Evolutionary conservation across 495 filamentous ascomycete species (phyloP), one percentile per base, ranked within the genome.

Genomic region (Umbilicaria muhlenbergii): DNA sequence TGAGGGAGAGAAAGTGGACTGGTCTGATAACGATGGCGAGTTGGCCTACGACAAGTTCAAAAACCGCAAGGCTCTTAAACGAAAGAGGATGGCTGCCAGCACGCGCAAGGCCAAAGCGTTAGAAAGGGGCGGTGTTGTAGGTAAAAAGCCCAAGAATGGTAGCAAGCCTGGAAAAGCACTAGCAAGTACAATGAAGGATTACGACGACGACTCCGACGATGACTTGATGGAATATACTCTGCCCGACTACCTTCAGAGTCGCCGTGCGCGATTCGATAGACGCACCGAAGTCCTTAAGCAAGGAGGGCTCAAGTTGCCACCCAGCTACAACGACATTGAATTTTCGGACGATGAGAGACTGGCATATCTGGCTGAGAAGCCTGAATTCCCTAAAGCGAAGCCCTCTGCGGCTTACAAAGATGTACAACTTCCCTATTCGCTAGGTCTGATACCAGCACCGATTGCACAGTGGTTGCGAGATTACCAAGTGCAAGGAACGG

Each of bases 391-490:
- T 1, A 61, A 57, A 24, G 66, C 75, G 40, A 73, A 70, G 13
- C 75, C 83, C 1, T 76, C 63, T 37, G 70, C 76, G 10, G 59
- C 69, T 11, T 91, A 93, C 55, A 69, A 79, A 49, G 84, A 93
- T 48, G 79, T 89, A 36, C 64, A 71, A 17, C 66, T 96, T 32
- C 70, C 74, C 14, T 74, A 76, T 48, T 91, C 92, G 2, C 71
- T 78, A 0, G 92, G 91, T 1, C 48, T 91, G 10, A 86, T 98
- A 43, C 91, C 91, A 1, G 88, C 88, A 3, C 75, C 85, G 2
- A 84, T 95, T 42, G 86, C 91, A 2, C 89, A 94, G 56, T 94
- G 89, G 68, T 68, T 98, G 33, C 77, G 91, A 24, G 80, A 83
- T 45, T 98, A 98, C 55, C 91, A 98, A 59, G 68, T 96, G 3